A percentile compares a stretch with the other conserved stretches of the same genome.
Evolutionary conservation across 225 moss, liverwort and hornwort genomes (phyloP).

Genomic region (Ulota crispa): DNA sequence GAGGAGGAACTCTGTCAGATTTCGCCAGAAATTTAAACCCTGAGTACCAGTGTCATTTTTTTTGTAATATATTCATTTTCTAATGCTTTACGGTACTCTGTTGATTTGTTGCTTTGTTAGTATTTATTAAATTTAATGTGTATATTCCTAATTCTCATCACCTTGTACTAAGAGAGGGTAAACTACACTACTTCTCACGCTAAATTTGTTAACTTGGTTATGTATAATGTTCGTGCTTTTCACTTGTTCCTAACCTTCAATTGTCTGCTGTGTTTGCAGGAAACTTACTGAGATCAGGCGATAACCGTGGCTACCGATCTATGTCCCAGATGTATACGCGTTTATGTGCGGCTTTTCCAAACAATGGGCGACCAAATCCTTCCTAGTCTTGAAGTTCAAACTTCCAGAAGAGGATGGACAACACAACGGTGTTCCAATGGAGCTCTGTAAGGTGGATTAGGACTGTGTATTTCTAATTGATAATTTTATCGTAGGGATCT

Average conservation of each 20-base stretch:
- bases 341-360: slow-evolving; percentile 56
- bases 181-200: background rate
- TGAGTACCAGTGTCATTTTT: background rate
- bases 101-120: background rate
- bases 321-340: slow-evolving; percentile 99
- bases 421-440: background rate
- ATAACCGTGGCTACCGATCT: slow-evolving; percentile 87
- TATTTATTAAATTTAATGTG: background rate
- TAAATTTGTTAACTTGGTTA: background rate
- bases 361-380: slow-evolving; percentile 34
- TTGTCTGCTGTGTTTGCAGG: slow-evolving; percentile 49
- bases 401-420: slow-evolving; percentile 2
- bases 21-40: no score
- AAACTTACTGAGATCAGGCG: slow-evolving; percentile 92
- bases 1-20: no score
- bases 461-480: background rate
- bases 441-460: background rate
- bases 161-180: background rate
- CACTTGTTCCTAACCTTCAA: background rate
- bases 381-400: slow-evolving; percentile 25
- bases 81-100: background rate
- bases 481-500: background rate
- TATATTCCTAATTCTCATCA: background rate
- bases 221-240: background rate
- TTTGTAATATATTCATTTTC: background rate